Evolutionary conservation across 768 basidiomycete genomes (phyloP), one percentile per base, ranked within the genome.

Genomic region (Pulveroboletus sp.): DNA sequence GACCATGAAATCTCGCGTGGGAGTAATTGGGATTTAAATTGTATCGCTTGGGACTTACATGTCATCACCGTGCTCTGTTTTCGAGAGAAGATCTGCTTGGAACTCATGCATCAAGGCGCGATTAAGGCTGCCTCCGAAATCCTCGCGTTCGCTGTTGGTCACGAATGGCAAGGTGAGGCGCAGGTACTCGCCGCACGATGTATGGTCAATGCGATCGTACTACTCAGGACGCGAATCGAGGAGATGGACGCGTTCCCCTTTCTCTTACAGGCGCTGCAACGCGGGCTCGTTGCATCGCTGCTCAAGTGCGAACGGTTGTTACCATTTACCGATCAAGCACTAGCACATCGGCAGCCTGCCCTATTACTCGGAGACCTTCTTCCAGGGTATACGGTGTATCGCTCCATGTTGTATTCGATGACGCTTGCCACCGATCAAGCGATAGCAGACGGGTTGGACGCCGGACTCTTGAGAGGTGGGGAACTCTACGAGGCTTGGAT

Each of bases 21-120:
- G 15, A n/a, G 28, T 2, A 17, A 48, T 15, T 43, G 57, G 42
- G 66, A 66, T 43, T 11, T 67, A 5, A 36, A 47, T 28, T 65
- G 65, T 17, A 48, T 66, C 7, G 63, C 58, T 8, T 66, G 63
- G 66, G 66, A 68, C 30, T 47, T 61, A 38, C 66, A 68, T 18
- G 61, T 66, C 40, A 27, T 65, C 42, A 61, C 59, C 14, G 40
- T 51, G 5, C 41, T 66, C 24, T 45, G 61, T 9, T 51, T 59
- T 17, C 66, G 33, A 6, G 53, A 53, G 15, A 33, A 44, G 13
- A 59, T 65, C 8, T 48, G 53, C 17, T 32, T 53, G 21, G 48
- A 61, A 6, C 55, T 66, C 24, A 38, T 66, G 49, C 50, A 41
- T 24, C 61, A 59, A 24, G 63, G 61, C 33, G 40, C 51, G n/a